Evolutionary conservation across 1,284 basidiomycete genomes (phyloP).

Genomic region (Pseudozyma tsukubaensis): DNA sequence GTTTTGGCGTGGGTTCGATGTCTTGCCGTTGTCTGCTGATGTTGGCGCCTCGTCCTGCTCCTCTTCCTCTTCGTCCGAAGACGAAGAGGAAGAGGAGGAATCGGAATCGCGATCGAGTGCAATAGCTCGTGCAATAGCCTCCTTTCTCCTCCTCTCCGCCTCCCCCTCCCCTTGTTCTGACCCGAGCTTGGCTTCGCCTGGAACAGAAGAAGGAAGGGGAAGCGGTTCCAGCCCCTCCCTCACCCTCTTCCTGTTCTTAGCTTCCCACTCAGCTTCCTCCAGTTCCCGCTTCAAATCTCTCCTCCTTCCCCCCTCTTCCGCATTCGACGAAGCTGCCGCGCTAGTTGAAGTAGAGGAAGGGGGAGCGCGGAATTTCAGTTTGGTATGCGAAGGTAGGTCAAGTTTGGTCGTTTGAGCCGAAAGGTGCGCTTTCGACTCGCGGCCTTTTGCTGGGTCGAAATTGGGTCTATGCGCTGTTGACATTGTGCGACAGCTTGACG

Average conservation of each 20-base stretch:
- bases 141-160: background rate
- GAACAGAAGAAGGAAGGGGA: background rate
- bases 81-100: conserved; percentile 9
- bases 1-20: too few relatives aligned
- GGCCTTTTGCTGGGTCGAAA: conserved; percentile 61
- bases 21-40: too few relatives aligned
- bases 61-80: conserved; percentile 20
- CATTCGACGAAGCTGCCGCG: background rate
- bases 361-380: conserved; percentile 64
- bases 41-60: background rate
- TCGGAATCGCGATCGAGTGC: conserved; percentile 4
- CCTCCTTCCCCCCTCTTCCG: background rate
- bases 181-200: too few relatives aligned
- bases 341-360: conserved; percentile 14
- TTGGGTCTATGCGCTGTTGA: conserved; percentile 66
- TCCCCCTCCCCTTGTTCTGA: background rate
- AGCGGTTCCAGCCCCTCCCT: conserved; percentile 9
- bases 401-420: conserved; percentile 32
- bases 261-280: conserved; percentile 52
- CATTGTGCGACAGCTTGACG: conserved; percentile 28
- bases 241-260: conserved; percentile 35
- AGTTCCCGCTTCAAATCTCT: conserved; percentile 61
- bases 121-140: conserved; percentile 2
- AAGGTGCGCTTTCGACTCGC: conserved; percentile 46
- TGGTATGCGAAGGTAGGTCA: conserved; percentile 59